Conservation (phyloP, 1,284 basidiomycete species). For the Schizopora paradoxa region DNA sequence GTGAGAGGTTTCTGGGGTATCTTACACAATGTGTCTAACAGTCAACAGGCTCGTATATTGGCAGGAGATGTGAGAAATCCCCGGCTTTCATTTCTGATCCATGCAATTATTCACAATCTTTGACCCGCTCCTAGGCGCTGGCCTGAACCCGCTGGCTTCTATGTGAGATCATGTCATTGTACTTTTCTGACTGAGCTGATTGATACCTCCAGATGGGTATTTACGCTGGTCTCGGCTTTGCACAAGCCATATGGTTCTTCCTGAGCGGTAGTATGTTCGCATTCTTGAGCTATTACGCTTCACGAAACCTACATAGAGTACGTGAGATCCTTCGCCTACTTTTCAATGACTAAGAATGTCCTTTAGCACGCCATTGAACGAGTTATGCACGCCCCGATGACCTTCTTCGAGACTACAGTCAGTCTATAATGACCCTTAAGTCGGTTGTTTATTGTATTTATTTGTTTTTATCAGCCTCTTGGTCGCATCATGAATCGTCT, state of each 20-base stretch:
- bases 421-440: conserved; percentile 20
- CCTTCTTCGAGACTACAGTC: conserved; percentile 85
- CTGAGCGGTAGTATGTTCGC: conserved; percentile 51
- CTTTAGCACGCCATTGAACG: conserved; percentile 50
- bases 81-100: background rate
- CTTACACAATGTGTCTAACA: background rate
- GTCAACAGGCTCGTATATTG: conserved; percentile 60
- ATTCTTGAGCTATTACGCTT: conserved; percentile 51
- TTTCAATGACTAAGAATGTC: background rate
- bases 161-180: conserved; percentile 35
- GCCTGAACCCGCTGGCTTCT: conserved; percentile 49
- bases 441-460: background rate
- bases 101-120: no score
- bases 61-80: conserved; percentile 45
- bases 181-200: background rate
- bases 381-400: conserved; percentile 75
- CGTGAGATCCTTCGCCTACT: background rate
- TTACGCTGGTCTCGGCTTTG: conserved; percentile 52
- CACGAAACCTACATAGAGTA: conserved; percentile 36
- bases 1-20: conserved; percentile 29
- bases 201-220: conserved; percentile 51
- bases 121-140: conserved; percentile 30
- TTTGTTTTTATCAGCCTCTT: conserved; percentile 48
- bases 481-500: conserved; percentile 89
- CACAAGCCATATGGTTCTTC: conserved; percentile 47